Evolutionary conservation across 2,329 filamentous ascomycete genomes (phyloP).

Genomic region (Erysiphe pulchra): DNA sequence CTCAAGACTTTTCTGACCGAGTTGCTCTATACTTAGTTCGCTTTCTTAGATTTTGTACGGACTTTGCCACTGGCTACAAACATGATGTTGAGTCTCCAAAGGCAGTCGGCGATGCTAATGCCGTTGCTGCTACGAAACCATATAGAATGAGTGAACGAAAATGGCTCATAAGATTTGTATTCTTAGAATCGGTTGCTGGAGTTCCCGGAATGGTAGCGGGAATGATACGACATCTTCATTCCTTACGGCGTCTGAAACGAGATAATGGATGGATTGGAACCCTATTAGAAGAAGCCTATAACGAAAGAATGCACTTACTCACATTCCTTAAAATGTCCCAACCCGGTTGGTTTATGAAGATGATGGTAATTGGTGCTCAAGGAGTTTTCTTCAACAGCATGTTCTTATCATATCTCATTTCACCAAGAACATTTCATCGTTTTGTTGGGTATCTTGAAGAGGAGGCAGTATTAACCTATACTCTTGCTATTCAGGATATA

Average conservation of each 20-base stretch:
- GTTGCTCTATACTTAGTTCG: slow-evolving; percentile 55
- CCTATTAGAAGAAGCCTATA: too few relatives aligned
- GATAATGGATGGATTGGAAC: too few relatives aligned
- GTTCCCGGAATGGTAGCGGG: slow-evolving; percentile 94
- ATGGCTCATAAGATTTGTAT: slow-evolving; percentile 76
- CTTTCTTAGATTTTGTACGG: slow-evolving; percentile 53
- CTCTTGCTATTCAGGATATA: slow-evolving; percentile 63
- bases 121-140: slow-evolving; percentile 27
- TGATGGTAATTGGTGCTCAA: slow-evolving; percentile 77
- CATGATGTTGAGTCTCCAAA: slow-evolving; percentile 45
- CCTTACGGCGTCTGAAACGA: slow-evolving; percentile 51
- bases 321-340: slow-evolving; percentile 83
- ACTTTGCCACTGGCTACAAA: slow-evolving; percentile 55
- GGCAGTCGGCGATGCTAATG: slow-evolving; percentile 14
- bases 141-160: slow-evolving; percentile 60
- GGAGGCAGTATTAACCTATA: slow-evolving; percentile 90
- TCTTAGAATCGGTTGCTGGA: slow-evolving; percentile 81
- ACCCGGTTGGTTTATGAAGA: slow-evolving; percentile 59
- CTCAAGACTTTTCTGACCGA: slow-evolving; percentile 49
- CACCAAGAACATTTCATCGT: slow-evolving; percentile 68
- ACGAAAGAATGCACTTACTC: too few relatives aligned
- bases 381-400: slow-evolving; percentile 92
- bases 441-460: slow-evolving; percentile 96
- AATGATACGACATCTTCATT: slow-evolving; percentile 74
- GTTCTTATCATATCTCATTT: slow-evolving; percentile 70